Percentiles rank a stretch among this genome's conserved stretches.
Evolutionary conservation across 2,329 filamentous ascomycete species (phyloP).

Genomic region (Chaetomium olivaceum): DNA sequence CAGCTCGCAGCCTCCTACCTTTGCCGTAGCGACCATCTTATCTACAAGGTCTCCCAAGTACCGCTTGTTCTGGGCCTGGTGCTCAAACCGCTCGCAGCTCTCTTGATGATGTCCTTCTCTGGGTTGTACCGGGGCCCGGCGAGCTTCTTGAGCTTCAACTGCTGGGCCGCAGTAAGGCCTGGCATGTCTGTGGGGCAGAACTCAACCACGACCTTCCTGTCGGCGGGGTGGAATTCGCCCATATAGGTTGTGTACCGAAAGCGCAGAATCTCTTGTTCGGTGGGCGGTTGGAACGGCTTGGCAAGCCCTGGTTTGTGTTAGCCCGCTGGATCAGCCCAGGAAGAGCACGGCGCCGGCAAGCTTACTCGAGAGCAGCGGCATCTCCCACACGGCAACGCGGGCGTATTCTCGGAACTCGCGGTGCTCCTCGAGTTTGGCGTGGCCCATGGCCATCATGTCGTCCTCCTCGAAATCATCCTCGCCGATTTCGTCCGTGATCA

Average conservation of each 20-base stretch:
- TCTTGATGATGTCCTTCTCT: constrained; percentile 75
- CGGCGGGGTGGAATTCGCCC: constrained; percentile 87
- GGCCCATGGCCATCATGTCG: constrained; percentile 79
- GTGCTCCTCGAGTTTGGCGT: constrained; percentile 84
- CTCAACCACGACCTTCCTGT: constrained; percentile 91
- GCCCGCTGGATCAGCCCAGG: background rate
- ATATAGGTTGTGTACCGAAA: constrained; percentile 98
- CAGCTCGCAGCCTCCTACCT: constrained; percentile 45
- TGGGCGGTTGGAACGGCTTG: constrained; percentile 75
- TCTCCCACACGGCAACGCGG: constrained; percentile 87
- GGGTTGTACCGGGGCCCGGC: constrained; percentile 86
- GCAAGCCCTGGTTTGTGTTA: constrained; percentile 64
- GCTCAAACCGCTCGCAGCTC: constrained; percentile 84
- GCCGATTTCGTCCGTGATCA: constrained; percentile 54
- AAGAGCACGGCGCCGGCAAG: background rate
- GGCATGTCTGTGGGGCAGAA: constrained; percentile 75
- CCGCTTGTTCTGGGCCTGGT: constrained; percentile 95
- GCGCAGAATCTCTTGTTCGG: constrained; percentile 69
- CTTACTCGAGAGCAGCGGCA: constrained; percentile 87
- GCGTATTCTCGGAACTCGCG: constrained; percentile 87
- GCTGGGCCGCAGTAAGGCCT: constrained; percentile 64
- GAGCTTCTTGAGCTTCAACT: constrained; percentile 82
- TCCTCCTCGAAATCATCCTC: constrained; percentile 71
- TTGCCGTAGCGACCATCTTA: constrained; percentile 72
- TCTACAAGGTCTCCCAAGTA: constrained; percentile 80